Evolutionary conservation across 805 yeast genomes (phyloP), one percentile per base, ranked within the genome.

Genomic region (Candida bentonensis): DNA sequence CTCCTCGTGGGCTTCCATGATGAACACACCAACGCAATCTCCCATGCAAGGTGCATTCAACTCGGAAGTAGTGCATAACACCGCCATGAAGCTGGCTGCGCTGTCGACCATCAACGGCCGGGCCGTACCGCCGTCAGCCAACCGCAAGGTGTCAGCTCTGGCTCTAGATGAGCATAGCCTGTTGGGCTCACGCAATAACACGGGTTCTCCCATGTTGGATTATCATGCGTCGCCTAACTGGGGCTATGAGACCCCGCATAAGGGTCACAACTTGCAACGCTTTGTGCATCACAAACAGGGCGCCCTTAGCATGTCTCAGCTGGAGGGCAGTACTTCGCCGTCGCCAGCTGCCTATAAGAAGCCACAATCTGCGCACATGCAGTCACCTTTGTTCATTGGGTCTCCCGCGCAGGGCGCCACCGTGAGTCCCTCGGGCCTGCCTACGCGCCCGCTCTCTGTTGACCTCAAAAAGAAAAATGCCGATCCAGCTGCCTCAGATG

Each of bases 81-180:
- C 70, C 23, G 72, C 74, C n/a, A 61, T 73, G 59, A 79, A 79
- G 55, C 62, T 79, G 50, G 81, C 82, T 3, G 85, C 85, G 0
- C 66, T 79, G 45, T 73, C 79, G 22, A 78, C 85, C 2, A 78
- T 78, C 48, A 75, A 75, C 58, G 69, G 73, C 4, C 36, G 36
- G 17, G 20, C 7, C 20, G 27, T 13, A 9, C 27, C 27, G 7
- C 7, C 27, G 27, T 30, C 36, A 5, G 36, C 36, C 17, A 30
- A 30, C 36, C 36, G 36, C 17, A 30, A 30, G 17, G 36, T 30
- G 20, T 30, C 36, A 4, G 11, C 36, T 11, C 17, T 30, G 36
- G 36, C 36, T 9, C 36, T 30, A 4, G 36, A 30, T 30, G 36
- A 30, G 36, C 11, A 30, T 15, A n/a, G 36, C 20, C 7, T 9